A percentile compares a stretch with the other conserved stretches of the same genome.
phyloP scores from a whole-genome alignment of 139 green algal species.

The Edaphochlamys debaryana region DNA sequence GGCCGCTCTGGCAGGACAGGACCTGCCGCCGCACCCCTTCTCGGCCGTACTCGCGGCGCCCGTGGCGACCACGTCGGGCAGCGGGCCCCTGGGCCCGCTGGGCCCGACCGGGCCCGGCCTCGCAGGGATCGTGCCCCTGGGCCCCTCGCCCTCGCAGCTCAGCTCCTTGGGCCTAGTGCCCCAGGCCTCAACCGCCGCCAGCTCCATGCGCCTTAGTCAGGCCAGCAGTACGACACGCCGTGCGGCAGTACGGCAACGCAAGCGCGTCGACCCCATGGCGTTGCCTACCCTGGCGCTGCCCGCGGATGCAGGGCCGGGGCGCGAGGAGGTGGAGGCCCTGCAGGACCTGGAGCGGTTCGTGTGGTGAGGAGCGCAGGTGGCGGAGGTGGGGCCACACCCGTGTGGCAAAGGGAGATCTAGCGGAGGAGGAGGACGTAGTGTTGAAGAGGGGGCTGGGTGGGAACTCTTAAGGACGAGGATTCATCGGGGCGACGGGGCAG shows the following conservation, averaged over 20 bases:
- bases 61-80: too few relatives aligned
- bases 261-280: not conserved
- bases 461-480: too few relatives aligned
- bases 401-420: too few relatives aligned
- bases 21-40: not conserved
- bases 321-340: conserved; percentile 13
- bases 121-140: not conserved
- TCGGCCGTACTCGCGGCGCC: too few relatives aligned
- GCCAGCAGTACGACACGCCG: too few relatives aligned
- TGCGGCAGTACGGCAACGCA: too few relatives aligned
- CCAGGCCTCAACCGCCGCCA: not conserved
- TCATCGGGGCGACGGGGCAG: too few relatives aligned
- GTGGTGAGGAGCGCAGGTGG: not conserved
- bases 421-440: too few relatives aligned
- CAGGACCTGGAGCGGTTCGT: conserved; percentile 28
- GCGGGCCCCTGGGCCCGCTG: too few relatives aligned
- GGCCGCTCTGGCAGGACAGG: conserved; percentile 3
- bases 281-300: conserved; percentile 7
- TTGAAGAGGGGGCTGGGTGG: too few relatives aligned
- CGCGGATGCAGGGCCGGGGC: not conserved
- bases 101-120: too few relatives aligned
- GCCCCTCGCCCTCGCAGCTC: conserved; percentile 2
- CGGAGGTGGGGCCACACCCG: not conserved
- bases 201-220: too few relatives aligned
- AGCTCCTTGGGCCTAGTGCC: not conserved